These are phyloP conservation scores for Limnanthes douglasii DNA, from an alignment of 345 rosid species.

Conservation along the genomic window DNA sequence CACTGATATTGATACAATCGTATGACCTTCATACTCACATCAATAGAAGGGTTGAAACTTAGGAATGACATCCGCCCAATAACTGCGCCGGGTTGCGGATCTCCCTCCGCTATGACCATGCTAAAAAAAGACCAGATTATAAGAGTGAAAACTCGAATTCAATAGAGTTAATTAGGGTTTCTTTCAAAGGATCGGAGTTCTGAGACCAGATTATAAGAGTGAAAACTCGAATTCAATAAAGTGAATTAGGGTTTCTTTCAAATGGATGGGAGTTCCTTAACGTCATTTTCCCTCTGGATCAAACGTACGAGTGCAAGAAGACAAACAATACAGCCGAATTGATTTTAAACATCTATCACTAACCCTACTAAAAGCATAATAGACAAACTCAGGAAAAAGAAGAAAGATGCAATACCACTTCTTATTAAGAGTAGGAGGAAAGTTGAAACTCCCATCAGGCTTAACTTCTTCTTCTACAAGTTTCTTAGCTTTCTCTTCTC, in stretches of 20 bases:
- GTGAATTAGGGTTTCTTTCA: not conserved
- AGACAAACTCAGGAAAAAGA: not conserved
- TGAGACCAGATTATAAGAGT: not conserved
- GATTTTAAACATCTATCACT: not conserved
- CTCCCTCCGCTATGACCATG: slow-evolving; percentile 78
- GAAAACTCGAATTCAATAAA: not conserved
- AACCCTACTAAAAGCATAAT: not conserved
- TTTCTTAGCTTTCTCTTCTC: slow-evolving; percentile 35
- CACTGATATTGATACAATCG: slow-evolving; percentile 8
- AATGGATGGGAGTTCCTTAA: not conserved
- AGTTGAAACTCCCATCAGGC: slow-evolving; percentile 25
- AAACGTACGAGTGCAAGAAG: no score
- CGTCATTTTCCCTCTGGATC: not conserved
- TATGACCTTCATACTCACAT: slow-evolving; percentile 42
- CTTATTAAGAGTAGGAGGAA: slow-evolving; percentile 16
- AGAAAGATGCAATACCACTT: slow-evolving; percentile 28
- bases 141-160: not conserved
- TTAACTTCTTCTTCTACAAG: slow-evolving; percentile 24
- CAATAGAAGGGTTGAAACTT: slow-evolving; percentile 81
- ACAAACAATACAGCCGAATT: not conserved
- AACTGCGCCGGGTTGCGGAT: slow-evolving; percentile 74
- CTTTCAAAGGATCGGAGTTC: no score
- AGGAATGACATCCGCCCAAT: slow-evolving; percentile 93
- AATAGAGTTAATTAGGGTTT: not conserved
- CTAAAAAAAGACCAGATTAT: slow-evolving; percentile 17